Conservation (phyloP, 31 red algal species). For the Odonthalia washingtoniensis region DNA sequence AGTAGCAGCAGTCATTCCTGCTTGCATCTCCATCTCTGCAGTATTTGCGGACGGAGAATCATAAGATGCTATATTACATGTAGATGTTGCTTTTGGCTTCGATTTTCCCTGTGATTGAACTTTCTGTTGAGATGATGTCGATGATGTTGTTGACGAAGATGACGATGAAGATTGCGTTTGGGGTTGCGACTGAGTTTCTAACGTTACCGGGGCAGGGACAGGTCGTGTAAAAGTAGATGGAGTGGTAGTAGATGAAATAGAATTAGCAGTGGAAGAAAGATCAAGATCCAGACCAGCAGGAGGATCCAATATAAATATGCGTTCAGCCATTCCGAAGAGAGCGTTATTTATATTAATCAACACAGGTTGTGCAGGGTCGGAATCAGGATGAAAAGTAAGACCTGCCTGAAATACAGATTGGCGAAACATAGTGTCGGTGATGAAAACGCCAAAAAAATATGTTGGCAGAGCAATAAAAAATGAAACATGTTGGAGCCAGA, state of each 20-base stretch:
- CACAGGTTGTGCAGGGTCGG: slow-evolving; percentile 71
- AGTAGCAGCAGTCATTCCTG: no score
- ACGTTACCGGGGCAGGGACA: slow-evolving; percentile 25
- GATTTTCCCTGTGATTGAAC: neutral
- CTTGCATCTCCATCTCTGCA: no score
- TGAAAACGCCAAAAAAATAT: slow-evolving; percentile 70
- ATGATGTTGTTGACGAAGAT: neutral
- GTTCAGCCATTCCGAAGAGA: slow-evolving; percentile 72
- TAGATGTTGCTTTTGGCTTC: no score
- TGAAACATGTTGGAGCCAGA: slow-evolving; percentile 76
- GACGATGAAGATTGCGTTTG: slow-evolving; percentile 16
- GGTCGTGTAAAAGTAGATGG: slow-evolving; percentile 26
- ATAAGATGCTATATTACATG: no score
- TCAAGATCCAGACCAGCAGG: slow-evolving; percentile 41
- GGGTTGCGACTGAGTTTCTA: slow-evolving; percentile 26
- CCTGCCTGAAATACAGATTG: slow-evolving; percentile 81
- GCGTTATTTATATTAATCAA: slow-evolving; percentile 76
- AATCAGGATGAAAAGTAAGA: slow-evolving; percentile 75
- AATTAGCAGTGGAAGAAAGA: slow-evolving; percentile 12
- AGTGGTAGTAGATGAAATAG: slow-evolving; percentile 17
- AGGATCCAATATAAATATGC: slow-evolving; percentile 62
- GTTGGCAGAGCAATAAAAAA: slow-evolving; percentile 73
- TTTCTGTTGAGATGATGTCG: neutral
- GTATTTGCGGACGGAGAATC: no score
- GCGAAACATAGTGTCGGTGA: slow-evolving; percentile 66